These are phyloP conservation scores for Heimioporus sp. DNA, from an alignment of 768 basidiomycete genomes.

Conservation along the genomic window DNA sequence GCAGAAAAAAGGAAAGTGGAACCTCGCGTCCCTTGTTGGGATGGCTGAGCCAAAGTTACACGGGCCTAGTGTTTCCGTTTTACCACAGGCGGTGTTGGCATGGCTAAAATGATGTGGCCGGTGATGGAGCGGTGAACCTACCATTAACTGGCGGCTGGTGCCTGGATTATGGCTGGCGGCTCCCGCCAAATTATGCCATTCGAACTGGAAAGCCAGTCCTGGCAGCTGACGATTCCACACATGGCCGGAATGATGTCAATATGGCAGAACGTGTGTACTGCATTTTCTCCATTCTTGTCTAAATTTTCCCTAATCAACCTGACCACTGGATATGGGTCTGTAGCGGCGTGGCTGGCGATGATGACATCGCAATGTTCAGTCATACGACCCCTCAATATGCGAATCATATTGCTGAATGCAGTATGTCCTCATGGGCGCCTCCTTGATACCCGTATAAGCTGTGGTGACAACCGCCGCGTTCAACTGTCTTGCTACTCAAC, in stretches of 20 bases:
- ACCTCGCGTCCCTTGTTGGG: conserved; percentile 1
- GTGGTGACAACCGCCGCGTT: too few relatives aligned
- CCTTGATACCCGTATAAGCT: too few relatives aligned
- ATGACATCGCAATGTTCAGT: too few relatives aligned
- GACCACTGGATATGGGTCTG: too few relatives aligned
- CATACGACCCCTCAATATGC: too few relatives aligned
- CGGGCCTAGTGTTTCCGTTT: not conserved
- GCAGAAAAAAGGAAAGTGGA: conserved; percentile 1
- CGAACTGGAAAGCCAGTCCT: not conserved
- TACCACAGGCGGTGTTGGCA: conserved; percentile 14
- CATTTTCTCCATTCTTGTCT: not conserved
- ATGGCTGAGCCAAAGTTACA: not conserved
- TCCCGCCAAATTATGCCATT: too few relatives aligned
- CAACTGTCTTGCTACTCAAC: too few relatives aligned
- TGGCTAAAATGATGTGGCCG: conserved; percentile 16
- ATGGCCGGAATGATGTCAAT: too few relatives aligned
- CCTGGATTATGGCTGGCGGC: not conserved
- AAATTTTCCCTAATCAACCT: too few relatives aligned
- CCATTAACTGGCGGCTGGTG: conserved; percentile 9
- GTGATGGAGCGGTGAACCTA: conserved; percentile 9
- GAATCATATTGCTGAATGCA: too few relatives aligned
- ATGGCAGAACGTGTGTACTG: not conserved
- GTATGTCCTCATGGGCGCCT: too few relatives aligned
- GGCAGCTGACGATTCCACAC: not conserved
- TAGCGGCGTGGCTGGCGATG: too few relatives aligned